phyloP scores from a whole-genome alignment of 495 filamentous ascomycete species.

The Penicillium bialowiezense region DNA sequence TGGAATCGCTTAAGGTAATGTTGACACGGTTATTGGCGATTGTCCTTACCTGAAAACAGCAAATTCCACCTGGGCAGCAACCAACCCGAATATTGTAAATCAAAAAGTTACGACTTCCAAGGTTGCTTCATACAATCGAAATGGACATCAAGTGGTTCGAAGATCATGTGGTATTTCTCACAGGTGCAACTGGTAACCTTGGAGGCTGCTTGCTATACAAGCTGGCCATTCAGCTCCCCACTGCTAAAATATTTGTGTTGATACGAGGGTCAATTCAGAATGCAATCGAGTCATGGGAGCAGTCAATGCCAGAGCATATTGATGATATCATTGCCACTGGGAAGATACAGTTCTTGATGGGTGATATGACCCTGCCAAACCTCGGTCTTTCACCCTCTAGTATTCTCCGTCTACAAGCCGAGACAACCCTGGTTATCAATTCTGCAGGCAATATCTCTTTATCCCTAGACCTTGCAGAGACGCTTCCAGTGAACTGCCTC shows the following conservation, averaged over 20 bases:
- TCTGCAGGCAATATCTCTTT: conserved; percentile 17
- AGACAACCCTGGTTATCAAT: conserved; percentile 13
- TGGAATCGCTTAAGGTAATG: too few species aligned
- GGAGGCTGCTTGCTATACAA: conserved; percentile 25
- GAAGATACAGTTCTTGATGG: conserved; percentile 14
- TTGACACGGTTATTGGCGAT: too few species aligned
- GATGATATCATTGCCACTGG: conserved; percentile 17
- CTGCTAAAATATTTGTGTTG: conserved; percentile 15
- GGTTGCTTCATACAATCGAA: too few species aligned
- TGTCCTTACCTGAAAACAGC: too few species aligned
- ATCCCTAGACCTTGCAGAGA: neutral
- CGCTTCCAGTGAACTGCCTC: conserved; percentile 14
- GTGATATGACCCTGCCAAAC: conserved; percentile 14
- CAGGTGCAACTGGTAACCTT: conserved; percentile 20
- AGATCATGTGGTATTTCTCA: conserved; percentile 21
- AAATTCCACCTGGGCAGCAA: too few species aligned
- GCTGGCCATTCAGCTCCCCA: conserved; percentile 17
- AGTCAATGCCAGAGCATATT: conserved; percentile 18
- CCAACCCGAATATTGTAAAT: too few species aligned
- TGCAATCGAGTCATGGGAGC: conserved; percentile 15
- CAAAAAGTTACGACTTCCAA: too few species aligned
- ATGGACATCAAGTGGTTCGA: conserved; percentile 8
- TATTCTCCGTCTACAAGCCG: conserved; percentile 2
- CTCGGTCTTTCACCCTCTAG: conserved; percentile 4
- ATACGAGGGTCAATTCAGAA: conserved; percentile 7